Evolutionary conservation across 306 rosid species (phyloP), one percentile per base, ranked within the genome.

Genomic region (Citrullus amarus): DNA sequence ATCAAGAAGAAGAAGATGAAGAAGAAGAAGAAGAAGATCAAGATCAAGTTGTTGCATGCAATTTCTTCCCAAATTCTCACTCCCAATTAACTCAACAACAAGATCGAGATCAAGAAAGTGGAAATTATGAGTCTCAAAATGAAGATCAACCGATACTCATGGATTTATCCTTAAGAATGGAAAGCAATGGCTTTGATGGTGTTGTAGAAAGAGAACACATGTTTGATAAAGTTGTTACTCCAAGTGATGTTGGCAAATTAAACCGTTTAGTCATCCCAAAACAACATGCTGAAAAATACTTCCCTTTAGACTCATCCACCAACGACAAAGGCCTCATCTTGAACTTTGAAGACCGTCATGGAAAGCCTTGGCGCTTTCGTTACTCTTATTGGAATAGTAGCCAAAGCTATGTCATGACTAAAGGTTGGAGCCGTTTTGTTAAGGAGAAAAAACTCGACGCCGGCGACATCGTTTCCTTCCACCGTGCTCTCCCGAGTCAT

Each of bases 351-450:
- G 82, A 80, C 63, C 70, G 48, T 4, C 28, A 71, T 28, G 82
- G 82, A 11, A 80, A 80, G 25, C 63, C 78, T 4, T 80, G 82
- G 82, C 70, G 82, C 10, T 80, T 80, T n/a, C 82, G 82, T 44
- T 80, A 80, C 70, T 80, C 82, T 6, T 80, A 80, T n/a, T 80
- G 82, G 82, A 80, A 80, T n/a, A 80, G 78, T 41, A 80, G 82
- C 60, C 82, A 80, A 30, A 80, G 82, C 77, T 79, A 79, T 43
- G 81, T 79, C 2, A 79, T 79, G 81, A 79, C 81, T 0, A 79
- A 79, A 55, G 81, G 81, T 2, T 79, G 81, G 81, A 79, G 81
- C 28, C 65, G 81, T 22, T 79, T 79, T 16, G 81, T 79, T 18
- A 79, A 79, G 55, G 81, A 79, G 6, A 79, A 79, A 65, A 79